Evolutionary conservation across 2,329 filamentous ascomycete genomes (phyloP).

Genomic region (Xylaria polymorpha): DNA sequence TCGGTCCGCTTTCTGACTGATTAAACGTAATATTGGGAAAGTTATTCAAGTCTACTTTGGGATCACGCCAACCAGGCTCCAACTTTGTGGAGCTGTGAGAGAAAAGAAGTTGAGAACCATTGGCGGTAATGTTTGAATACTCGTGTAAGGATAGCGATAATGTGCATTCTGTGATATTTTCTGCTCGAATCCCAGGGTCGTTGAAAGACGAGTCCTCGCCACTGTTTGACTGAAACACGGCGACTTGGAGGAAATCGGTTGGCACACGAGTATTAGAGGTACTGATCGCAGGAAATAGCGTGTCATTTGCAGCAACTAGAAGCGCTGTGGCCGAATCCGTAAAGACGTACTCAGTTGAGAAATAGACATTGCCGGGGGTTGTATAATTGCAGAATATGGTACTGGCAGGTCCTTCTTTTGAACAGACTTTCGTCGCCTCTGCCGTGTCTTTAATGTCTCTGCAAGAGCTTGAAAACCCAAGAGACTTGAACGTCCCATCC

Average conservation of each 20-base stretch:
- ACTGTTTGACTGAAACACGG: conserved; percentile 30
- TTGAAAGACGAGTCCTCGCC: conserved; percentile 17
- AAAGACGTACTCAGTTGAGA: conserved; percentile 17
- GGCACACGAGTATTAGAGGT: background rate
- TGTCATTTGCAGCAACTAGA: conserved; percentile 30
- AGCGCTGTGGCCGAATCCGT: conserved; percentile 33
- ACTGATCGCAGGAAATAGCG: background rate
- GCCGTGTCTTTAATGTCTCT: conserved; percentile 27
- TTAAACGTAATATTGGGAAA: conserved; percentile 20
- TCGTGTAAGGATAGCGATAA: conserved; percentile 32
- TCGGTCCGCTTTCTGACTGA: conserved; percentile 18
- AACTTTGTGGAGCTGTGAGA: conserved; percentile 8
- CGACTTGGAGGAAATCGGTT: conserved; percentile 27
- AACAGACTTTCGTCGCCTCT: conserved; percentile 28
- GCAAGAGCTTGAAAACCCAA: conserved; percentile 33
- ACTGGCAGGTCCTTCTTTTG: background rate
- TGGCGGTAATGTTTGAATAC: conserved; percentile 26
- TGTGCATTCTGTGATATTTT: conserved; percentile 33
- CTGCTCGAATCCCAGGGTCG: conserved; percentile 17
- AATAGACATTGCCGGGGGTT: conserved; percentile 20
- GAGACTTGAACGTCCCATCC: conserved; percentile 28
- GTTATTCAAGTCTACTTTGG: too few species aligned
- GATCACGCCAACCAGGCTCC: background rate
- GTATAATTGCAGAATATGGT: conserved; percentile 33
- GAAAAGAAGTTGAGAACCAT: conserved; percentile 29